Percentiles rank a stretch among this genome's conserved stretches.
Conservation (phyloP, 208 protist genomes). For the Wallacemonas sp. region DNA sequence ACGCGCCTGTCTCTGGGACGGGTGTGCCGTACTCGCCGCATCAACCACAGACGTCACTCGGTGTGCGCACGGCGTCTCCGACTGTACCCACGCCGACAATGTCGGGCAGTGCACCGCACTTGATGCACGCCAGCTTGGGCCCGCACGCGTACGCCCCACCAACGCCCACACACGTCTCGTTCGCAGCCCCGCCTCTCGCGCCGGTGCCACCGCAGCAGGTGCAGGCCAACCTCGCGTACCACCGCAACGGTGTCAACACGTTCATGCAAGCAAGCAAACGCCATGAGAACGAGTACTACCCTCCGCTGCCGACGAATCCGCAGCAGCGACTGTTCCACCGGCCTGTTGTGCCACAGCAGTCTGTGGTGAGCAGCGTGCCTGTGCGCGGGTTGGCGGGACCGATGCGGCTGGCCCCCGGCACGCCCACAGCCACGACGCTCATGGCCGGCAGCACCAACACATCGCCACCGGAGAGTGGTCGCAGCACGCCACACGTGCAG, state of each 20-base stretch:
- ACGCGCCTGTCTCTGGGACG: no score
- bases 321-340: conserved; percentile 16
- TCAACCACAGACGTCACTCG: no score
- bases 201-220: neutral
- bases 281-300: conserved; percentile 50
- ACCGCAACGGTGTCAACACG: conserved; percentile 44
- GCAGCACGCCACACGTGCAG: conserved; percentile 5
- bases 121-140: neutral
- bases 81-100: neutral
- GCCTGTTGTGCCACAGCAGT: neutral
- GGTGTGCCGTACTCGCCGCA: no score
- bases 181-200: neutral
- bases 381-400: neutral
- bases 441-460: neutral
- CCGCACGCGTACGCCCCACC: conserved; percentile 10
- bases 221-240: conserved; percentile 26
- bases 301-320: conserved; percentile 24
- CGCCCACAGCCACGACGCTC: neutral
- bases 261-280: conserved; percentile 49
- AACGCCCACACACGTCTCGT: conserved; percentile 7
- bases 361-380: neutral
- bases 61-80: neutral
- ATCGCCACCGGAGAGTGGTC: conserved; percentile 6
- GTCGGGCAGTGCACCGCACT: no score
- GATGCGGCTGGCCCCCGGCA: neutral